Conservation (phyloP, 768 basidiomycete species). For the Leccinellum albellum region DNA sequence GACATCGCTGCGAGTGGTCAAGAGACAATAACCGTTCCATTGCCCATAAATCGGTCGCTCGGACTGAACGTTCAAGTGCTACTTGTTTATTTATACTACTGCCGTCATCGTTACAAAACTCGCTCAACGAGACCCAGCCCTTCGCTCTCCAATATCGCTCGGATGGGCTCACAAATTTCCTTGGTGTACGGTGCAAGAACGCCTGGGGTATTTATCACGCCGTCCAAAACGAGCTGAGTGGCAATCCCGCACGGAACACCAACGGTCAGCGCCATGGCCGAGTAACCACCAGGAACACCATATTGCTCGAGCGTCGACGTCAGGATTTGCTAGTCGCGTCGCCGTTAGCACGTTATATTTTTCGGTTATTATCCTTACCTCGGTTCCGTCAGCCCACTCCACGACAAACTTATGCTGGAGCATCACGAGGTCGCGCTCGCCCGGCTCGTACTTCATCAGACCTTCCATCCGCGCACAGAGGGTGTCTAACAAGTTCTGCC, state of each 20-base stretch:
- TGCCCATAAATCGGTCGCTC: background rate
- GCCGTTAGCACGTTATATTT: conserved; percentile 2
- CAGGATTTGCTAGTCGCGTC: conserved; percentile 58
- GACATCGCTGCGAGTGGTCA: background rate
- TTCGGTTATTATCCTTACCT: conserved; percentile 38
- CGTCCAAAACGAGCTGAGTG: conserved; percentile 86
- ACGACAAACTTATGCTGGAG: conserved; percentile 98
- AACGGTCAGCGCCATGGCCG: conserved; percentile 90
- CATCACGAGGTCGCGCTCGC: conserved; percentile 95
- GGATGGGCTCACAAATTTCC: conserved; percentile 76
- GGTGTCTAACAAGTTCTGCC: conserved; percentile 84
- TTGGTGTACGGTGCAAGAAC: conserved; percentile 84
- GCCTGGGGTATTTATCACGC: conserved; percentile 72
- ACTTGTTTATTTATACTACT: background rate
- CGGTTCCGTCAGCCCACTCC: conserved; percentile 78
- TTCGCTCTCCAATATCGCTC: conserved; percentile 64
- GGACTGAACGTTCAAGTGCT: background rate
- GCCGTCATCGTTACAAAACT: conserved; percentile 53
- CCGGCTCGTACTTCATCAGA: conserved; percentile 86
- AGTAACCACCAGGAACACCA: conserved; percentile 72
- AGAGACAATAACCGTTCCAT: background rate
- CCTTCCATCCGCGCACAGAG: conserved; percentile 87
- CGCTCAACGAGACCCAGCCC: conserved; percentile 72
- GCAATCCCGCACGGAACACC: conserved; percentile 95
- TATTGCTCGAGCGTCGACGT: conserved; percentile 92